Evolutionary conservation across 2,329 filamentous ascomycete genomes (phyloP), one percentile per base, ranked within the genome.

Genomic region (Exophiala oligosperma): DNA sequence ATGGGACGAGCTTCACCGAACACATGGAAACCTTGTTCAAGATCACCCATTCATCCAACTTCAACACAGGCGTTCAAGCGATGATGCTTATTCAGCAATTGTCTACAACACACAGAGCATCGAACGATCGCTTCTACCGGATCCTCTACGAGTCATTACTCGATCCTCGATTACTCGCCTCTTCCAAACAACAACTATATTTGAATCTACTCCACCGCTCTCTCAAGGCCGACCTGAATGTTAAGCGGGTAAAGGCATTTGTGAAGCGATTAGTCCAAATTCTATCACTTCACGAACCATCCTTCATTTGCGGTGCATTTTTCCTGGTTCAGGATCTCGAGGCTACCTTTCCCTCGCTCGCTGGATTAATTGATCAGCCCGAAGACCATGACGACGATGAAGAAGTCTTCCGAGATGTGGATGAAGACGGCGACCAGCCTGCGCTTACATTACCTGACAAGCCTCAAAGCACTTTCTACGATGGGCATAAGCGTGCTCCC

Each of bases 51-150:
- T 97, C 93, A 0, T 91, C 93, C 56, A 99, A 99, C 74, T 97
- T 99, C 82, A 99, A 97, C 76, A 99, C 94, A 0, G 94, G 92
- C 71, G 91, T 99, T 38, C 94, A 99, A 74, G 93, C 94, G 35
- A 83, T 99, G 64, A 89, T 96, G 77, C 80, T 99, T 49, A 95
- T 99, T 65, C 94, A 97, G 72, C 94, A 97, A 72, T 83, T 99
- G 28, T 90, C 92, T 0, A 81, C 86, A 1, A 84, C 87, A 2
- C 91, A 94, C 71, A 88, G 92, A 68, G 81, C 93, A 54, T 88
- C 89, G 3, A 87, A 88, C 11, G 94, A 99, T 69, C 85, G 94
- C 60, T 99, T 96, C 77, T 99, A 97, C 77, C 84, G 92, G 51
- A 96, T 92, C 8, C 79, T 99, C 2, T 99, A 99, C 73, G 94